Evolutionary conservation across 345 rosid genomes (phyloP).

Genomic region (Lepidium aucheri): DNA sequence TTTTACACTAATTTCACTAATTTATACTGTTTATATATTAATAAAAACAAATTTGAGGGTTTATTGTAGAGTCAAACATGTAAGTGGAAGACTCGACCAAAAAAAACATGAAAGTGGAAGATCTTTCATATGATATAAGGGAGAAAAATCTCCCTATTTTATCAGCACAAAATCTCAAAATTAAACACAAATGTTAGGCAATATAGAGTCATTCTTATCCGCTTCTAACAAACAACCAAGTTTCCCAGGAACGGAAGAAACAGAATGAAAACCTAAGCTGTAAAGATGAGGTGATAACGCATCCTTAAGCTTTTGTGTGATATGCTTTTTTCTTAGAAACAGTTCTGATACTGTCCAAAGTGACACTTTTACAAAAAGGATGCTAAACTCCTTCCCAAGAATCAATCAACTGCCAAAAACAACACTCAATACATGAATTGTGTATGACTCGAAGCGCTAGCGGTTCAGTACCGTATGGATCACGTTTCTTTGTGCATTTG

Average conservation of each 20-base stretch:
- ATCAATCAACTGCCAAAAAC: neutral
- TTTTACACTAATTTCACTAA: no score
- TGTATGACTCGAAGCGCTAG: slow-evolving; percentile 1
- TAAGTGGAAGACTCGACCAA: neutral
- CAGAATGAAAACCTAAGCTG: no score
- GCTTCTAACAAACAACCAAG: no score
- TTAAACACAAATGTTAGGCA: no score
- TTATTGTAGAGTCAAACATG: neutral
- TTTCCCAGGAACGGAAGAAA: no score
- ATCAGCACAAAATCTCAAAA: no score
- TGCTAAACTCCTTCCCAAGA: neutral
- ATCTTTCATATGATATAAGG: neutral
- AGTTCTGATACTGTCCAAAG: neutral
- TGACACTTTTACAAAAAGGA: slow-evolving; percentile 3
- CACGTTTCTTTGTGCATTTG: slow-evolving; percentile 40
- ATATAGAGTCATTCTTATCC: no score
- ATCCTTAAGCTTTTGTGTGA: no score
- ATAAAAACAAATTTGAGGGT: neutral
- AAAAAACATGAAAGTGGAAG: neutral
- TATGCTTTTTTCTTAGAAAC: neutral
- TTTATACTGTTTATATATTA: no score
- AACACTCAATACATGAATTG: slow-evolving; percentile 6
- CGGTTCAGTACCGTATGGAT: slow-evolving; percentile 36
- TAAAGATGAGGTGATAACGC: no score
- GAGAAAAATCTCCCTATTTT: no score